Evolutionary conservation across 108 stramenopile genomes (phyloP).

Genomic region (Aurantiochytrium sp.): DNA sequence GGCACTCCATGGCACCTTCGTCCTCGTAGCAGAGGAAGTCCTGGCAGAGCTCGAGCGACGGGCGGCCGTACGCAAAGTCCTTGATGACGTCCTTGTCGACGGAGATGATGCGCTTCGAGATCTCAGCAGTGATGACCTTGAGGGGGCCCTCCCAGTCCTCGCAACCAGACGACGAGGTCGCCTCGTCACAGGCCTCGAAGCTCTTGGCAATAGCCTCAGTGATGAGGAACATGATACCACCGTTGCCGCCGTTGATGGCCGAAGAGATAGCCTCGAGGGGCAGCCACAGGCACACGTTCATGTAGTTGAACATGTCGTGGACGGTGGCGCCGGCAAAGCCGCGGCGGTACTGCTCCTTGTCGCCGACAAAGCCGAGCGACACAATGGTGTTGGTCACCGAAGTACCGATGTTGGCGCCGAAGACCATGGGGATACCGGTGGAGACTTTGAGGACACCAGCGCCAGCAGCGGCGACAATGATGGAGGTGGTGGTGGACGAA

Average conservation of each 20-base stretch:
- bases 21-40: no score
- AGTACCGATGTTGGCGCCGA: conserved; percentile 80
- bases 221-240: no score
- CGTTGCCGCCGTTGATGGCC: no score
- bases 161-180: neutral
- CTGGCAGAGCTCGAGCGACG: no score
- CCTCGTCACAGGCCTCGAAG: neutral
- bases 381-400: conserved; percentile 76
- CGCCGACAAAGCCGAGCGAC: conserved; percentile 72
- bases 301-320: conserved; percentile 84
- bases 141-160: conserved; percentile 67
- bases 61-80: no score
- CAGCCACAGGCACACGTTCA: no score
- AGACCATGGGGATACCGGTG: conserved; percentile 71
- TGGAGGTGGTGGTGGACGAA: conserved; percentile 74
- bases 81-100: no score
- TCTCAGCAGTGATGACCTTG: no score
- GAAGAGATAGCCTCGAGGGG: no score
- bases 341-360: conserved; percentile 69
- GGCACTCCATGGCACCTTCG: no score
- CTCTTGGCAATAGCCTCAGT: no score
- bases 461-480: conserved; percentile 70
- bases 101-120: no score
- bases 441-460: conserved; percentile 54
- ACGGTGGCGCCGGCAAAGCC: conserved; percentile 81